Evolutionary conservation across 805 yeast species (phyloP).

Genomic region (Priceomyces melissophilus): DNA sequence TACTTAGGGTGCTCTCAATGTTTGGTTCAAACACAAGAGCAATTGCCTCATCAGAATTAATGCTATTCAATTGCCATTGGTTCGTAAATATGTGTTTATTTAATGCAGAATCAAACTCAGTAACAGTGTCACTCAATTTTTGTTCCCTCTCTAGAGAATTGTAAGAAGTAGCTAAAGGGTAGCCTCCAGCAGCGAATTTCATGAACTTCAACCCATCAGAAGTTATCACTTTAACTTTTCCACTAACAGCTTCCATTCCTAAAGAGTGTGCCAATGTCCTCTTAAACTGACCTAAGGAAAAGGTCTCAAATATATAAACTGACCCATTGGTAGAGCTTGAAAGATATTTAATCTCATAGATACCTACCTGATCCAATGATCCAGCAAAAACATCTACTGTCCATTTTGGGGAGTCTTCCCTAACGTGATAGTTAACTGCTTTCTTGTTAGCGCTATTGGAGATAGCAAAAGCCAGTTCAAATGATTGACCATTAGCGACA

Average conservation of each 20-base stretch:
- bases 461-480: conserved; percentile 14
- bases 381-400: conserved; percentile 32
- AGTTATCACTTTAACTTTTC: conserved; percentile 23
- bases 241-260: conserved; percentile 6
- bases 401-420: conserved; percentile 20
- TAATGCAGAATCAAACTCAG: conserved; percentile 28
- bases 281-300: conserved; percentile 20
- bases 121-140: conserved; percentile 31
- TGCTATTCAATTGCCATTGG: conserved; percentile 28
- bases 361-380: conserved; percentile 40
- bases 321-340: conserved; percentile 31
- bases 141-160: conserved; percentile 22
- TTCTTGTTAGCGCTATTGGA: conserved; percentile 15
- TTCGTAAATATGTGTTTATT: conserved; percentile 36
- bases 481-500: conserved; percentile 26
- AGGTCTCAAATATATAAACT: conserved; percentile 27
- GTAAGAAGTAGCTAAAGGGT: conserved; percentile 30
- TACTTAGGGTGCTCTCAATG: conserved; percentile 20
- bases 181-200: conserved; percentile 29
- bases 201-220: conserved; percentile 32
- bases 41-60: conserved; percentile 19
- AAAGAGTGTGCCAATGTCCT: conserved; percentile 11
- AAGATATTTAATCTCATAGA: conserved; percentile 39
- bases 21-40: conserved; percentile 33
- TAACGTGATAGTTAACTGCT: conserved; percentile 19